These are phyloP conservation scores for Tetrapisispora pingtungensis DNA, from an alignment of 805 yeast species.

Conservation along the genomic window DNA sequence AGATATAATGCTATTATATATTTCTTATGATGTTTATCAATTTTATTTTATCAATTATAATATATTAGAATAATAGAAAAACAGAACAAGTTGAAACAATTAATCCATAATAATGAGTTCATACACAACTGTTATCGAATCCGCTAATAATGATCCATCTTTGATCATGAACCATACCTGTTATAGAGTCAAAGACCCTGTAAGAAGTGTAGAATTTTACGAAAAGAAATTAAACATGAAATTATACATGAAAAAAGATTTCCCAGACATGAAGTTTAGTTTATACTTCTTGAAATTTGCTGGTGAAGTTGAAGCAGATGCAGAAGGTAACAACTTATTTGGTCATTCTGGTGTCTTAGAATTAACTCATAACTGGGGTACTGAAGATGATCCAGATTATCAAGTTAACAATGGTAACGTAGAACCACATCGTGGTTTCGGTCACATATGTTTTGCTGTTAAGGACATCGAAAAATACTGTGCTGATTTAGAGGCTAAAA, in stretches of 20 bases:
- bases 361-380: conserved; percentile 71
- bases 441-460: conserved; percentile 85
- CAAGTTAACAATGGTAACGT: conserved; percentile 71
- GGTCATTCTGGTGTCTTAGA: conserved; percentile 58
- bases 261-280: conserved; percentile 48
- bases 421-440: conserved; percentile 82
- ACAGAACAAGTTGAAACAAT: neutral
- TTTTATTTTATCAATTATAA: too few species aligned
- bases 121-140: conserved; percentile 6
- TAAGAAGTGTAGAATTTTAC: conserved; percentile 63
- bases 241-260: conserved; percentile 40
- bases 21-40: too few species aligned
- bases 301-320: conserved; percentile 11
- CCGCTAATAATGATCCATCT: conserved; percentile 20
- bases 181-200: conserved; percentile 75
- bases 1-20: too few species aligned
- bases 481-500: conserved; percentile 43
- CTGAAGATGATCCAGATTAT: conserved; percentile 48
- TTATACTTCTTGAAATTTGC: conserved; percentile 55
- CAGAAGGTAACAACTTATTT: conserved; percentile 10
- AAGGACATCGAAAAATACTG: conserved; percentile 64
- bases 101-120: neutral
- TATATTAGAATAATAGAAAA: too few species aligned
- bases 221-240: conserved; percentile 64
- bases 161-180: conserved; percentile 54